These are phyloP conservation scores for Vitis hybrid DNA, from an alignment of 177 flowering plant genomes.

Conservation along the genomic window DNA sequence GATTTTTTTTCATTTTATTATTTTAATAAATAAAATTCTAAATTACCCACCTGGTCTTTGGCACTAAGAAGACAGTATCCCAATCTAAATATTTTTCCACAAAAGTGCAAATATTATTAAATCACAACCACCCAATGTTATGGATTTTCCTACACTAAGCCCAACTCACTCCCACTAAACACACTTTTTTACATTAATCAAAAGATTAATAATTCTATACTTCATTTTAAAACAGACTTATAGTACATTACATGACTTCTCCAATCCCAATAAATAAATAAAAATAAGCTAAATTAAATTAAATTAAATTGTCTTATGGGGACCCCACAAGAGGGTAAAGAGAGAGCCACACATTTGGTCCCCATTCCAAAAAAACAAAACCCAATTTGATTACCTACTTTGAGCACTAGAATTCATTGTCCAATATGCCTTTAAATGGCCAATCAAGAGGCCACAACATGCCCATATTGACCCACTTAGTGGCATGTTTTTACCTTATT, in stretches of 20 bases:
- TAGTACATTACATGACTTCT: too few species aligned
- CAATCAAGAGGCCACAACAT: neutral
- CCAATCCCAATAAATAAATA: neutral
- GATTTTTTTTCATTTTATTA: neutral
- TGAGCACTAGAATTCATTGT: neutral
- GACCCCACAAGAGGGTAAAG: conserved; percentile 3
- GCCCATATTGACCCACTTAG: neutral
- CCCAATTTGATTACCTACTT: conserved; percentile 5
- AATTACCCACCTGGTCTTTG: neutral
- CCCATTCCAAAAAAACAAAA: neutral
- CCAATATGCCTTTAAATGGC: neutral
- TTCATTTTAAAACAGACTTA: neutral
- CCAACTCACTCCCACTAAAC: conserved; percentile 13
- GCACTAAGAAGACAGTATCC: neutral
- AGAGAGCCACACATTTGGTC: conserved; percentile 1
- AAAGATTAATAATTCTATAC: neutral
- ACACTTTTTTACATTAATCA: neutral
- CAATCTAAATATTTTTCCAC: neutral
- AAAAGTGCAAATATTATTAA: too few species aligned
- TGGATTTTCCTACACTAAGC: conserved; percentile 3
- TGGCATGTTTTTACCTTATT: conserved; percentile 1
- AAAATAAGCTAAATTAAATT: too few species aligned
- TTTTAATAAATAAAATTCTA: neutral
- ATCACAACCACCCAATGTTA: conserved; percentile 5
- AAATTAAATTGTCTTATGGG: neutral